Base-by-base conservation (phyloP, 1,139 yeast species). In the Blastobotrys malaysiensis region DNA sequence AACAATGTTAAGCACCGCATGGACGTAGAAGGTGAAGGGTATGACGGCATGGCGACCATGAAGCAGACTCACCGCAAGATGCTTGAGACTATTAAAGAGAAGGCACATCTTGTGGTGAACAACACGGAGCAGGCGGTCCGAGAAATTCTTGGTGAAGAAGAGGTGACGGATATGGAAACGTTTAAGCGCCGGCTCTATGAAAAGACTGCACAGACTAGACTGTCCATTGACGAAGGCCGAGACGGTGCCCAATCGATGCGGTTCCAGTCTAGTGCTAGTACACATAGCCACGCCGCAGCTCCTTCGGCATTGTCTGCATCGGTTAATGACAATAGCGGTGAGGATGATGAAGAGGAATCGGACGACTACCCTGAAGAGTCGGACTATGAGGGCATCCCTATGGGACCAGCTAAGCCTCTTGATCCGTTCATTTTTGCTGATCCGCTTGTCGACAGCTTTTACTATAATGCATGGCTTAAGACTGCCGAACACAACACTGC, bases 351-450 rank as follows among this genome's bases (percentile, higher is more conserved):
- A 43, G 49, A 7, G 2, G 53, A 45, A 11, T 46, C 31, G 3
- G 48, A 44, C 19, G 11, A 9, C 9, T 11, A 19, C 24, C n/a
- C 19, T 14, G 39, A 24, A 13, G 22, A 46, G 13, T 26, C 14
- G 11, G 39, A 26, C 21, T 46, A 7, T 26, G 39, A 27, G 27
- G 21, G 39, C 4, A 14, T 44, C 14, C 46, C 48, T 13, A 20
- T 49, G 13, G 46, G 51, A 9, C 53, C 45, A 3, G 44, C 59
- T 14, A 59, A 64, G 13, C 85, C 83, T 57, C 77, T 93, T 55
- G 97, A 90, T 67, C 99, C 99, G 0, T 89, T 88, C 68, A 77
- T 81, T 1, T 89, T 95, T 68, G 84, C 80, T 57, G 99, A 95
- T 71, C 99, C 99, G 0, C 69, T 93, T 49, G 81, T 79, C 57